Base-by-base conservation (phyloP, 2,329 filamentous ascomycete genomes). In the Ascochyta rabiei region DNA sequence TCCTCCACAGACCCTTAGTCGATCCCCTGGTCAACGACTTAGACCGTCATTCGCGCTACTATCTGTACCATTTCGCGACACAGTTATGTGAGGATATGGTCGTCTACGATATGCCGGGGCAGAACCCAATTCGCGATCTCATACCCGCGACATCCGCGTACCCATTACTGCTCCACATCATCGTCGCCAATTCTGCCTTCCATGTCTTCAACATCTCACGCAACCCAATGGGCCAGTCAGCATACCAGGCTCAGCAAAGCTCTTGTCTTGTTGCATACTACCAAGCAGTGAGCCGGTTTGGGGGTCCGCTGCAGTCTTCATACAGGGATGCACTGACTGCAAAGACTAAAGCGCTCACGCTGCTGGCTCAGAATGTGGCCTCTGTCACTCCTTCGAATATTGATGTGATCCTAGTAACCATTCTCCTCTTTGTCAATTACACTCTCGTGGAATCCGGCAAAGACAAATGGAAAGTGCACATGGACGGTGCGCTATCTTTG, bases 21-120 rank as follows among this genome's bases (percentile, higher is more conserved):
- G 84, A 86, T 65, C 84, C 84, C 12, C 61, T 86, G 40, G 77
- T 86, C 52, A 81, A 84, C 60, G 80, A 84, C 59, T 76, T 86
- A 38, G 77, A 79, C 59, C 70, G 60, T 15, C 64, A 76, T 40
- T 76, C 77, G 2, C 74, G 80, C 33, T 78, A 79, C 54, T 82
- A 82, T 48, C 68, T 82, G 7, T 72, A 74, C 55, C 79, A 82
- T 79, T 75, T 70, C 30, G 83, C 70, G 69, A 80, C 48, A 73
- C 69, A 80, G 34, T 73, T 86, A 51, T 85, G 82, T 68, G 79
- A 80, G 66, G 83, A 85, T 61, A 77, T 86, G 55, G 76, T 81
- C 0, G 69, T 81, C 4, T 80, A 82, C 63, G 77, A 81, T 26
- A 66, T 74, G 24, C 72, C 73, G 26, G 73, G 76, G 1, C 72